Percentiles rank a stretch among this genome's conserved stretches.
Evolutionary conservation across 1,139 yeast genomes (phyloP).

Genomic region (Sugiyamaella novakii): DNA sequence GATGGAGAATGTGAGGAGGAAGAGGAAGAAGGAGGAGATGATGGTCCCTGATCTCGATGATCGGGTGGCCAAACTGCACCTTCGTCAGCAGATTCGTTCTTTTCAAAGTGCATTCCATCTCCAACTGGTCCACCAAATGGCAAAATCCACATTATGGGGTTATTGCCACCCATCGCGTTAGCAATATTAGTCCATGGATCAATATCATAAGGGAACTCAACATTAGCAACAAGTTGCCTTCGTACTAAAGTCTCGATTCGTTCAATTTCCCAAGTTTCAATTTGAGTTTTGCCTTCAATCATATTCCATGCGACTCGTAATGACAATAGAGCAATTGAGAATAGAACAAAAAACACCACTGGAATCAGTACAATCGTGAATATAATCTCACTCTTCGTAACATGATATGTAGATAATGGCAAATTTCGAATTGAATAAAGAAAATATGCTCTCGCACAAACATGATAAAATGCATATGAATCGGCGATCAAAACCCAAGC

Average conservation of each 20-base stretch:
- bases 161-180: conserved; percentile 43
- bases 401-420: conserved; percentile 45
- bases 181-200: conserved; percentile 56
- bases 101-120: conserved; percentile 55
- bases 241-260: conserved; percentile 68
- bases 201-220: conserved; percentile 78
- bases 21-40: conserved; percentile 27
- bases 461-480: conserved; percentile 50
- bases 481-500: conserved; percentile 65
- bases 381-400: conserved; percentile 55
- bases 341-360: conserved; percentile 57
- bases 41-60: conserved; percentile 56
- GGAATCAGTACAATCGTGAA: conserved; percentile 61
- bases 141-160: conserved; percentile 54
- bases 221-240: conserved; percentile 36
- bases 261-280: conserved; percentile 91
- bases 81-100: conserved; percentile 61
- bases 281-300: conserved; percentile 80
- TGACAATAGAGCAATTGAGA: conserved; percentile 60
- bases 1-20: conserved; percentile 1
- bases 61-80: conserved; percentile 76
- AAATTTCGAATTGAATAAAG: conserved; percentile 57
- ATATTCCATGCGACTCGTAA: conserved; percentile 62
- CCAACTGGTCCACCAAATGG: conserved; percentile 68
- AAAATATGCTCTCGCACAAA: conserved; percentile 47